Evolutionary conservation across 305 asterid species (phyloP), one percentile per base, ranked within the genome.

Genomic region (Fraxinus dipetala): DNA sequence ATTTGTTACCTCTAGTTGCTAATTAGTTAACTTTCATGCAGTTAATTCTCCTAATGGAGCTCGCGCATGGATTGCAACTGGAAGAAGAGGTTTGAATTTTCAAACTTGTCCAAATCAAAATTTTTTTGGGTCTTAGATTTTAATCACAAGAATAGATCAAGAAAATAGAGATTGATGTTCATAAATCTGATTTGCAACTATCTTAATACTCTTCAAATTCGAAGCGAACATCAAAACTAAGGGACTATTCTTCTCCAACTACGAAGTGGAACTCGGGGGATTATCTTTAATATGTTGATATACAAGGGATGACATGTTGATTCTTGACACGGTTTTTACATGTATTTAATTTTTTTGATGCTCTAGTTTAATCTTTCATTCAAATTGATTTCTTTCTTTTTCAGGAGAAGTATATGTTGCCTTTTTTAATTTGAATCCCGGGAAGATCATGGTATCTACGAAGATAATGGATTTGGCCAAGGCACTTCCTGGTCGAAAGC

Each of bases 61-160:
- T 82, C 96, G 95, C 8, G 90, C 97, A 63, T 94, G 98, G 98
- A 73, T 89, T 82, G 97, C 98, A 6, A 88, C 91, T 0, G 94
- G 95, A 81, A 85, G 87, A 83, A 82, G 75, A 91, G 98, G 98
- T 94, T 59, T 67, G 83, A 30, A 20, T 79, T 82, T 79, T 76
- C 20, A 72, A 77, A 78, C 84, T 80, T 30, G 43, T 34, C 5
- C 69, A 13, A 4, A 45, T 30, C 32, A 6, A 22, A 14, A 80
- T 72, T 20, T 79, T 78, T 81, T 45, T 78, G 76, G 65, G 70
- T 38, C 16, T 13, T 40, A 7, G 30, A 6, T 79, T 40, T 77
- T 38, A 34, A 45, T 43, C 11, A 76, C 14, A 72, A 77, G 45
- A 74, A 35, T 35, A 24, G 18, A 73, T 24, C 75, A 35, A 77